These are phyloP conservation scores for Gossypium longicalyx DNA, from an alignment of 345 rosid species.

Conservation along the genomic window DNA sequence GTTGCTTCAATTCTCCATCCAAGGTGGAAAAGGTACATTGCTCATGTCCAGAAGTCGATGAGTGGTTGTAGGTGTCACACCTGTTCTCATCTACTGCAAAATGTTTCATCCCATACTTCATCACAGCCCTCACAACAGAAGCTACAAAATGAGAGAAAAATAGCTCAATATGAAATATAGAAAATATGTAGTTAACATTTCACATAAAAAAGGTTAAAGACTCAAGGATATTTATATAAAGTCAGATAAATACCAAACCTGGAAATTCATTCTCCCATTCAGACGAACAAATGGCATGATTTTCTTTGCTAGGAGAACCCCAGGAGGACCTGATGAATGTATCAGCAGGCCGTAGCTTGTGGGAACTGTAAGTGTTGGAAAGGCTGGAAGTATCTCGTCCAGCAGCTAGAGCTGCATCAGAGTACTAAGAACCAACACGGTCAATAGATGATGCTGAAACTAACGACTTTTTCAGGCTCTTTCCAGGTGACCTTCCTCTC, in stretches of 20 bases:
- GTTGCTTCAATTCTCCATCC: slow-evolving; percentile 63
- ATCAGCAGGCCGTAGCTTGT: slow-evolving; percentile 53
- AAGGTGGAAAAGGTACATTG: slow-evolving; percentile 41
- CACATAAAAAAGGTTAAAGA: not conserved
- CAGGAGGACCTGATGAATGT: slow-evolving; percentile 43
- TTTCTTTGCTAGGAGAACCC: slow-evolving; percentile 47
- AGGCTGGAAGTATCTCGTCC: slow-evolving; percentile 50
- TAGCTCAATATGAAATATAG: slow-evolving; percentile 3
- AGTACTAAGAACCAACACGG: slow-evolving; percentile 52
- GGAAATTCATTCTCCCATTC: slow-evolving; percentile 97
- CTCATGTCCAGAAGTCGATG: slow-evolving; percentile 36
- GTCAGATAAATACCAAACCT: slow-evolving; percentile 34
- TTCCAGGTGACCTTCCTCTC: slow-evolving; percentile 68
- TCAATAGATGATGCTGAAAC: slow-evolving; percentile 49
- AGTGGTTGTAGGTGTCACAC: slow-evolving; percentile 61
- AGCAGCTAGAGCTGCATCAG: slow-evolving; percentile 58
- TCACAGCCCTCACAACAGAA: slow-evolving; percentile 81
- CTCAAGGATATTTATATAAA: not conserved
- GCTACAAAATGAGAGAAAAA: slow-evolving; percentile 44
- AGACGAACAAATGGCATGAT: slow-evolving; percentile 43
- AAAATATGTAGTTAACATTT: not conserved
- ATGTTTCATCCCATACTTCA: slow-evolving; percentile 80
- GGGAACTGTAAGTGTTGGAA: slow-evolving; percentile 49
- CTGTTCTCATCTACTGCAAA: slow-evolving; percentile 66
- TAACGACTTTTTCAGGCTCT: slow-evolving; percentile 50